Base-by-base conservation (phyloP, 2,329 filamentous ascomycete genomes). In the Diaporthe sp. region DNA sequence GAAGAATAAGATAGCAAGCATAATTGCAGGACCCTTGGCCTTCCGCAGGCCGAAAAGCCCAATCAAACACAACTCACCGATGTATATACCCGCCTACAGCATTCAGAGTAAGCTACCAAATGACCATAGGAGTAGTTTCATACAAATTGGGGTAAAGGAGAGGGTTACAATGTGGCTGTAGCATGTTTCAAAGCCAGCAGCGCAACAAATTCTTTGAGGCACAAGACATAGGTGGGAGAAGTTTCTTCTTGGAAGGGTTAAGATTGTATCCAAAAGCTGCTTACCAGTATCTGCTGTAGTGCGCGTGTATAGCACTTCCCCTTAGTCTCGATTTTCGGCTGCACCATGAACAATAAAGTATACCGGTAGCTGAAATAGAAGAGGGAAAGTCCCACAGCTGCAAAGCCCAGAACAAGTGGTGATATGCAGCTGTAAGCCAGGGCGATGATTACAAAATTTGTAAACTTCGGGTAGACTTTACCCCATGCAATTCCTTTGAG, bases 341-440 rank as follows among this genome's bases (percentile, higher is more conserved):
- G 93, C 63, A 91, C 92, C 19, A 97, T 94, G 81, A 94, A 98
- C 30, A 98, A 87, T 70, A 98, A 83, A 83, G 96, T 96, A 88
- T 98, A 97, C 50, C 94, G 91, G 85, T 95, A 97, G 71, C 94
- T 93, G 70, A 94, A 87, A 83, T 97, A 97, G 85, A 97, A 94
- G 65, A 97, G 85, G 55, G 87, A 90, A 76, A 98, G 89, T 44
- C 93, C 95, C 51, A 96, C 85, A 1, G 92, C 91, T 0, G 94
- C 94, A 82, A 97, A 97, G 55, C 92, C 92, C 25, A 97, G 87
- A 70, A 97, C 92, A 5, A 98, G 85, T 0, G 95, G 95, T 1
- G 95, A 94, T 78, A 98, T 96, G 78, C 94, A 92, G 2, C 94
- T 92, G 81, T 97, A 98, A 25, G 92, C 93, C 77, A 98, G 92